Conservation (phyloP, 2,329 filamentous ascomycete genomes). For the Paecilomyces sp. region DNA sequence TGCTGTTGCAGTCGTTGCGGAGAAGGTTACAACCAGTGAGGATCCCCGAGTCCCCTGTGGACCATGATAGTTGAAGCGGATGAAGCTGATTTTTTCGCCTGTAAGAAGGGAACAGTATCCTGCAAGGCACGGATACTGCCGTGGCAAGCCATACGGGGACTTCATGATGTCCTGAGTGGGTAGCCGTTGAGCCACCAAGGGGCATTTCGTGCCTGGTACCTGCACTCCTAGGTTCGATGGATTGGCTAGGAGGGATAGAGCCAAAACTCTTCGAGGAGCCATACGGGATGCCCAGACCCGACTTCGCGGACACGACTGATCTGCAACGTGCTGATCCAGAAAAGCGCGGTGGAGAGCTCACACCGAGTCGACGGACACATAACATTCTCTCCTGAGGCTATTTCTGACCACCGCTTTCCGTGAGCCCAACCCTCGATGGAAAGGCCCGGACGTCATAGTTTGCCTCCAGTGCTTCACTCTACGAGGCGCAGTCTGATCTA, state of each 20-base stretch:
- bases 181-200: neutral
- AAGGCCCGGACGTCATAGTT: neutral
- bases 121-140: neutral
- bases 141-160: neutral
- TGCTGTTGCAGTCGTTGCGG: neutral
- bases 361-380: neutral
- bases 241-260: neutral
- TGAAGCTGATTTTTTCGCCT: neutral
- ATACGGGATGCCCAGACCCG: neutral
- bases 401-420: neutral
- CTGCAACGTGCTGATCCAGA: neutral
- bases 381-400: neutral
- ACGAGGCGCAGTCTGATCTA: neutral
- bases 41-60: neutral
- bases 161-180: neutral
- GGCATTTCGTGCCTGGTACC: neutral
- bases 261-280: neutral
- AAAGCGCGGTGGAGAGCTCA: neutral
- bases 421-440: neutral
- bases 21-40: neutral
- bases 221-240: neutral
- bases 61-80: neutral
- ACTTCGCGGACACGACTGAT: neutral
- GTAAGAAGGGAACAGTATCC: neutral
- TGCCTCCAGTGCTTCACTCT: neutral